phyloP scores from a whole-genome alignment of 1,284 basidiomycete species.

The Cryptococcus jaspeensis region DNA sequence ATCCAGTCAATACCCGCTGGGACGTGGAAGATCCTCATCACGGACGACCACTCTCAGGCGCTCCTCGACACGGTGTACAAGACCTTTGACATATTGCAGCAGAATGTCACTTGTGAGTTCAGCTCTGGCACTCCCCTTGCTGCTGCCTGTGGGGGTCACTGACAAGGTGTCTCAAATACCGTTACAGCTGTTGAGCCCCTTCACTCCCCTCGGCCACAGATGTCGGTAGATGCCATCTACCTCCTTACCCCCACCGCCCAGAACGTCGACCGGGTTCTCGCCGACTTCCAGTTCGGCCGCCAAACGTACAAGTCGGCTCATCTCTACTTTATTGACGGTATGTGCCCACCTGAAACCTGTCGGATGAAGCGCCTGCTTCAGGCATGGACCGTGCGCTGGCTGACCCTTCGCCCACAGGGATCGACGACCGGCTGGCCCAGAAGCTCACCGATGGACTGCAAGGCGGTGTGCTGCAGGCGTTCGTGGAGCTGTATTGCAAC shows the following conservation, averaged over 20 bases:
- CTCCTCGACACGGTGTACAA: conserved; percentile 84
- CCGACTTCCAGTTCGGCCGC: conserved; percentile 66
- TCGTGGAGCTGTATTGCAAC: conserved; percentile 84
- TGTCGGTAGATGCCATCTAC: conserved; percentile 87
- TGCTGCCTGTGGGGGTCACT: background rate
- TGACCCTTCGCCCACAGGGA: conserved; percentile 28
- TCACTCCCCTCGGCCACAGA: conserved; percentile 62
- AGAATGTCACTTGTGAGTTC: conserved; percentile 85
- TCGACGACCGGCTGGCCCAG: conserved; percentile 68
- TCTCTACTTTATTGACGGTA: conserved; percentile 93
- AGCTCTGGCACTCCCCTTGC: background rate
- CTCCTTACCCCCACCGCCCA: conserved; percentile 90
- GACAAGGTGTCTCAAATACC: background rate
- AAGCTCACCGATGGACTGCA: conserved; percentile 58
- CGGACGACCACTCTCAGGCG: conserved; percentile 86
- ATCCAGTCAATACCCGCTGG: conserved; percentile 67
- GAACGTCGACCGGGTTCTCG: conserved; percentile 88
- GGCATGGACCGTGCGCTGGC: background rate
- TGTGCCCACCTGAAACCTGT: conserved; percentile 30
- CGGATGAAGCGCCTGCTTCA: too few species aligned
- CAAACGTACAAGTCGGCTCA: conserved; percentile 83
- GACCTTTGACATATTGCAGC: conserved; percentile 86
- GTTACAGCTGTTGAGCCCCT: conserved; percentile 53
- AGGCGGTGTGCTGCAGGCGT: conserved; percentile 57
- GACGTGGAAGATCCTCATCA: conserved; percentile 94